Conservation (phyloP, 345 rosid genomes). For the Mercurialis annua region DNA sequence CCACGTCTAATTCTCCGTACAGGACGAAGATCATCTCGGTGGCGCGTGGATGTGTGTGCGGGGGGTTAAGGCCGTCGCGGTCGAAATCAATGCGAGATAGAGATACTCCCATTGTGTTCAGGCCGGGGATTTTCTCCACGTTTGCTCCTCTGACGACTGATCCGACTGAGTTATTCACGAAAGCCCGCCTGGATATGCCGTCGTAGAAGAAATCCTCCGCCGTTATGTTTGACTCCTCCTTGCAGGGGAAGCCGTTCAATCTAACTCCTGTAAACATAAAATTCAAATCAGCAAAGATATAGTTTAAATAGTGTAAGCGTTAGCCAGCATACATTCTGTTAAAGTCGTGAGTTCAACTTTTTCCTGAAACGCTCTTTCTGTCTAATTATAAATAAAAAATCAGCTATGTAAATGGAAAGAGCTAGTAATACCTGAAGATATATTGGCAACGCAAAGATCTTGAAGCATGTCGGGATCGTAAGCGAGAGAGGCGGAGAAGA, state of each 20-base stretch:
- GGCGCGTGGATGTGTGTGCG: slow-evolving; percentile 35
- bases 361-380: too few relatives aligned
- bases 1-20: slow-evolving; percentile 27
- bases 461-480: slow-evolving; percentile 34
- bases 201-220: slow-evolving; percentile 27
- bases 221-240: slow-evolving; percentile 17
- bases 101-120: slow-evolving; percentile 26
- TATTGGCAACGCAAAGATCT: slow-evolving; percentile 29
- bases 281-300: too few relatives aligned
- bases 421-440: slow-evolving; percentile 13
- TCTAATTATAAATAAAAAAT: too few relatives aligned
- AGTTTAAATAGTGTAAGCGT: not conserved
- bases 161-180: slow-evolving; percentile 23
- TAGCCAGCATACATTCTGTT: too few relatives aligned
- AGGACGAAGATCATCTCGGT: slow-evolving; percentile 25
- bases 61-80: slow-evolving; percentile 26
- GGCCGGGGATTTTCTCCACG: slow-evolving; percentile 31
- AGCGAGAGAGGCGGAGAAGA: slow-evolving; percentile 13
- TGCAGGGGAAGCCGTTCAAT: slow-evolving; percentile 31
- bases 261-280: slow-evolving; percentile 13
- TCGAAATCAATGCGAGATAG: slow-evolving; percentile 23
- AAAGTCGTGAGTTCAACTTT: too few relatives aligned
- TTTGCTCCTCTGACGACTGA: slow-evolving; percentile 25
- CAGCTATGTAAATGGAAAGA: too few relatives aligned
- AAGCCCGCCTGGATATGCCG: slow-evolving; percentile 22